Evolutionary conservation across 176 grass and related monocot species (phyloP).

Genomic region (Triticum turgidum): DNA sequence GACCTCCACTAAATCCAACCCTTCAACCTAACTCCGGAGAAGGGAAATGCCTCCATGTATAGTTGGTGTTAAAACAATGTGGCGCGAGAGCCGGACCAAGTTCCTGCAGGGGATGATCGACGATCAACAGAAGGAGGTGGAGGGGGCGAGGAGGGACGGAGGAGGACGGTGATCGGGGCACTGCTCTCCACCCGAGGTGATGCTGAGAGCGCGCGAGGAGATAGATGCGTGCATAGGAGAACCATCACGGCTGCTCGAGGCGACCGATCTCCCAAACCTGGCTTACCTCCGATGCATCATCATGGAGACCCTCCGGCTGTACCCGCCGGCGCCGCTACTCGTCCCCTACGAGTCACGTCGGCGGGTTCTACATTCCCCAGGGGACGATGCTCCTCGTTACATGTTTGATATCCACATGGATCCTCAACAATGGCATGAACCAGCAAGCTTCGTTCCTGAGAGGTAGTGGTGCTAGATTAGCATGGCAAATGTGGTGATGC

Average conservation of each 20-base stretch:
- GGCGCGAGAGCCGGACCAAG: neutral
- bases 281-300: conserved; percentile 34
- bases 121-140: neutral
- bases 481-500: too few species aligned
- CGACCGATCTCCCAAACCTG: conserved; percentile 37
- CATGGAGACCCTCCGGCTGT: conserved; percentile 47
- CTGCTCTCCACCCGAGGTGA: neutral
- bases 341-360: conserved; percentile 25
- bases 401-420: conserved; percentile 45
- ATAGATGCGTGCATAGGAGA: conserved; percentile 1
- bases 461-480: conserved; percentile 19
- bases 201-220: neutral
- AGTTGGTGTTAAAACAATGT: too few species aligned
- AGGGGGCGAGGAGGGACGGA: neutral
- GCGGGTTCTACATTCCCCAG: conserved; percentile 26
- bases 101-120: conserved; percentile 28
- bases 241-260: neutral
- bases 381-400: conserved; percentile 47
- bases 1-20: too few species aligned
- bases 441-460: conserved; percentile 40
- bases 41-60: too few species aligned
- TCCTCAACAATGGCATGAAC: conserved; percentile 25
- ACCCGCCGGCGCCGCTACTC: conserved; percentile 38
- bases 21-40: too few species aligned
- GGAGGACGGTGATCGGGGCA: conserved; percentile 12